These are phyloP conservation scores for Sistotremastrum niveocremeum DNA, from an alignment of 768 basidiomycete species.

Conservation along the genomic window DNA sequence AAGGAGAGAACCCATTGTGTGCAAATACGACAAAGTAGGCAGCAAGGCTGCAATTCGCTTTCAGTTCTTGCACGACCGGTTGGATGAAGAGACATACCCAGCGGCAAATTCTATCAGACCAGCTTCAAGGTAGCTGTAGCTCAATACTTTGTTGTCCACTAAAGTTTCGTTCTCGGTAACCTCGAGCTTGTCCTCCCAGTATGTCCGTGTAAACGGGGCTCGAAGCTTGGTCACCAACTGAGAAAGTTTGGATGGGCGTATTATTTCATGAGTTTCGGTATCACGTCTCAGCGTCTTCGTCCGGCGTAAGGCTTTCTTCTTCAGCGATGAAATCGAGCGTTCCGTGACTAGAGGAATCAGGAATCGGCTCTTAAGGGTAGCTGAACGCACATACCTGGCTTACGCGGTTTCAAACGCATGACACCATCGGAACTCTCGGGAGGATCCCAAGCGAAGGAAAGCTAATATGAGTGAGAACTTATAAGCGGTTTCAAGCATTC, in stretches of 20 bases:
- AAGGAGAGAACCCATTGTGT: conserved; percentile 47
- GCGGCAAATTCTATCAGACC: conserved; percentile 47
- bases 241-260: conserved; percentile 29
- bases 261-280: conserved; percentile 34
- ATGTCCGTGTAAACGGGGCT: conserved; percentile 40
- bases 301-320: conserved; percentile 42
- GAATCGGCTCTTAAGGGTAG: not conserved
- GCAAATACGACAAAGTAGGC: conserved; percentile 56
- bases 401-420: conserved; percentile 54
- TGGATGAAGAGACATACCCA: conserved; percentile 25
- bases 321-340: conserved; percentile 36
- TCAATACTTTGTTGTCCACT: conserved; percentile 47
- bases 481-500: not conserved
- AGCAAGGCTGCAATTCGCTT: conserved; percentile 27
- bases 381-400: conserved; percentile 34
- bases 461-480: conserved; percentile 16
- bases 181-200: conserved; percentile 47
- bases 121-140: conserved; percentile 55
- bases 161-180: conserved; percentile 40
- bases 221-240: conserved; percentile 24
- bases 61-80: not conserved
- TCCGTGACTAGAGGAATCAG: conserved; percentile 31
- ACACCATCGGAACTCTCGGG: conserved; percentile 51
- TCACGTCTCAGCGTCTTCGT: conserved; percentile 41
- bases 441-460: conserved; percentile 63